These are phyloP conservation scores for Dissophora globulifera DNA, from an alignment of 192 early-diverging fungal species.

Conservation along the genomic window DNA sequence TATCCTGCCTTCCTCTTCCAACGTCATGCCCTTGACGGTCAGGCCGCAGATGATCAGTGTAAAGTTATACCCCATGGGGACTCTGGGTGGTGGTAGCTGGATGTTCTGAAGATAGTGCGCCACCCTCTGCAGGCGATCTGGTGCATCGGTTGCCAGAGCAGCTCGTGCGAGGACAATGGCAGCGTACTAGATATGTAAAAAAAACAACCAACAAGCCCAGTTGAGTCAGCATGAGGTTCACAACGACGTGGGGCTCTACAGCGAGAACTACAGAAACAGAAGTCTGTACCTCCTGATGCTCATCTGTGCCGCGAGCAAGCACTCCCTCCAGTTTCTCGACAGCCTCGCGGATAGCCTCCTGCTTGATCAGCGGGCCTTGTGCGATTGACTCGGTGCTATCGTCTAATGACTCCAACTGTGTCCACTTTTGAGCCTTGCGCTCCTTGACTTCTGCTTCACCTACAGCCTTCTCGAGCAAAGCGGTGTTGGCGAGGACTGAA, in stretches of 20 bases:
- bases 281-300: slow-evolving; percentile 46
- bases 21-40: slow-evolving; percentile 68
- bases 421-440: slow-evolving; percentile 22
- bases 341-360: slow-evolving; percentile 30
- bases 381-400: slow-evolving; percentile 44
- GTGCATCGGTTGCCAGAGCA: slow-evolving; percentile 41
- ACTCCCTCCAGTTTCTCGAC: slow-evolving; percentile 29
- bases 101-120: slow-evolving; percentile 53
- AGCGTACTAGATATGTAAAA: slow-evolving; percentile 25
- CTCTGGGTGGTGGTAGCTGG: slow-evolving; percentile 52
- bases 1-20: slow-evolving; percentile 60
- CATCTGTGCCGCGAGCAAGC: slow-evolving; percentile 34
- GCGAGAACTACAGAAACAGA: no score
- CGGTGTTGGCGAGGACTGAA: slow-evolving; percentile 42
- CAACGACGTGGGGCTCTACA: no score
- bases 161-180: slow-evolving; percentile 45
- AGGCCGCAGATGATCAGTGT: slow-evolving; percentile 70
- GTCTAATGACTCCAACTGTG: slow-evolving; percentile 19
- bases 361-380: slow-evolving; percentile 15
- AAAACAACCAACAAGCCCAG: no score
- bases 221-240: no score
- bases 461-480: slow-evolving; percentile 39
- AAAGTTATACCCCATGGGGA: slow-evolving; percentile 67
- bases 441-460: slow-evolving; percentile 24
- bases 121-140: slow-evolving; percentile 44